Evolutionary conservation across 306 rosid species (phyloP).

Genomic region (Malus sylvestris): DNA sequence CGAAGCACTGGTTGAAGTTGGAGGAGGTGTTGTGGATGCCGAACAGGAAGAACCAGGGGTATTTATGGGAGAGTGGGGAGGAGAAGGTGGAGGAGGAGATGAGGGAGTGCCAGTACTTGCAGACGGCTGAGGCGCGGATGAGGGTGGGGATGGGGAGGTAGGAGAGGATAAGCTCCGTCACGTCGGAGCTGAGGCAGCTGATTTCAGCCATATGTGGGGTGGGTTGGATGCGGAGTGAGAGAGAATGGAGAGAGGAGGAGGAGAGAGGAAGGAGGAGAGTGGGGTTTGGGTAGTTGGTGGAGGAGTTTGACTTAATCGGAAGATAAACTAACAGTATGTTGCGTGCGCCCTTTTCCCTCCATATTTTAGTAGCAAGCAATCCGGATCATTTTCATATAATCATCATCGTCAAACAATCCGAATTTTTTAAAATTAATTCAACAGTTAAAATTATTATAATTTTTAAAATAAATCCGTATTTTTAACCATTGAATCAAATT

Average conservation of each 20-base stretch:
- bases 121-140: slow-evolving; percentile 52
- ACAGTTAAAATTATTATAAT: too few species aligned
- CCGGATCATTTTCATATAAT: too few species aligned
- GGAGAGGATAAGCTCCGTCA: slow-evolving; percentile 50
- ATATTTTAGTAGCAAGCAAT: too few species aligned
- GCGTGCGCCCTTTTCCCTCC: too few species aligned
- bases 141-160: slow-evolving; percentile 56
- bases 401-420: too few species aligned
- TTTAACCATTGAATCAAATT: too few species aligned
- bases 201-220: slow-evolving; percentile 34
- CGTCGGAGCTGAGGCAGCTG: slow-evolving; percentile 44
- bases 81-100: slow-evolving; percentile 47
- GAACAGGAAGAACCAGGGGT: slow-evolving; percentile 76
- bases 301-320: not conserved
- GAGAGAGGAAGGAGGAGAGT: not conserved
- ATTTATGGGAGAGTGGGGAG: not conserved
- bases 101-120: slow-evolving; percentile 61
- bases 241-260: not conserved
- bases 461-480: too few species aligned
- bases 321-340: not conserved
- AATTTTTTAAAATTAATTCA: too few species aligned
- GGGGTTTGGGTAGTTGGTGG: not conserved
- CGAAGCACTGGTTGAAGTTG: slow-evolving; percentile 68
- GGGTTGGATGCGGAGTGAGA: too few species aligned
- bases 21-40: slow-evolving; percentile 78